phyloP scores from a whole-genome alignment of 2,329 filamentous ascomycete genomes.

The Xylaria sp. region DNA sequence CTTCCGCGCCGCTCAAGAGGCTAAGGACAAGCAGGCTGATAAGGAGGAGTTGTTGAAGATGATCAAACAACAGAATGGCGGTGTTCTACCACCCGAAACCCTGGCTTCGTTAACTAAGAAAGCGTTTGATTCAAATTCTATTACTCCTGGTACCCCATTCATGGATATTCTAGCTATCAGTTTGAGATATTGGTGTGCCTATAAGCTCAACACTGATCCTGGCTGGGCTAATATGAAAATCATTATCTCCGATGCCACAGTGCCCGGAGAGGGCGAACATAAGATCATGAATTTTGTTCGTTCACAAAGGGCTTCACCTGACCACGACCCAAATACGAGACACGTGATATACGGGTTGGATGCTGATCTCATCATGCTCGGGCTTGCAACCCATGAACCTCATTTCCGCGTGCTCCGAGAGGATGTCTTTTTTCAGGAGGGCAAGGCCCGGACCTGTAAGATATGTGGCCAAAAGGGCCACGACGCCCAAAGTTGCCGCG shows the following conservation, averaged over 20 bases:
- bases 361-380: slow-evolving; percentile 98
- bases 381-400: slow-evolving; percentile 95
- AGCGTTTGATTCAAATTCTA: slow-evolving; percentile 87
- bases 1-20: slow-evolving; percentile 93
- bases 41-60: slow-evolving; percentile 88
- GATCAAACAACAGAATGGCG: slow-evolving; percentile 80
- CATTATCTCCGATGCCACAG: slow-evolving; percentile 97
- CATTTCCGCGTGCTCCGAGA: slow-evolving; percentile 96
- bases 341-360: slow-evolving; percentile 99
- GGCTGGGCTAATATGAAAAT: slow-evolving; percentile 96
- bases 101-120: slow-evolving; percentile 77
- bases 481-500: slow-evolving; percentile 85
- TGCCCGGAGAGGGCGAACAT: slow-evolving; percentile 97
- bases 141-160: slow-evolving; percentile 96
- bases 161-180: slow-evolving; percentile 95
- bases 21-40: slow-evolving; percentile 91
- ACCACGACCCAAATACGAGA: slow-evolving; percentile 94
- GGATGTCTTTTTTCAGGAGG: slow-evolving; percentile 94
- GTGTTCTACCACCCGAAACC: slow-evolving; percentile 69
- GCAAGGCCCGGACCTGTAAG: slow-evolving; percentile 82
- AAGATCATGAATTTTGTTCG: slow-evolving; percentile 99
- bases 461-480: slow-evolving; percentile 94
- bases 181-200: slow-evolving; percentile 95
- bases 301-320: slow-evolving; percentile 87
- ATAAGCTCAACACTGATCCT: slow-evolving; percentile 96